Percentiles rank a stretch among this genome's conserved stretches.
These are phyloP conservation scores for Lophiostoma macrostomum DNA, from an alignment of 495 filamentous ascomycete species.

Conservation along the genomic window DNA sequence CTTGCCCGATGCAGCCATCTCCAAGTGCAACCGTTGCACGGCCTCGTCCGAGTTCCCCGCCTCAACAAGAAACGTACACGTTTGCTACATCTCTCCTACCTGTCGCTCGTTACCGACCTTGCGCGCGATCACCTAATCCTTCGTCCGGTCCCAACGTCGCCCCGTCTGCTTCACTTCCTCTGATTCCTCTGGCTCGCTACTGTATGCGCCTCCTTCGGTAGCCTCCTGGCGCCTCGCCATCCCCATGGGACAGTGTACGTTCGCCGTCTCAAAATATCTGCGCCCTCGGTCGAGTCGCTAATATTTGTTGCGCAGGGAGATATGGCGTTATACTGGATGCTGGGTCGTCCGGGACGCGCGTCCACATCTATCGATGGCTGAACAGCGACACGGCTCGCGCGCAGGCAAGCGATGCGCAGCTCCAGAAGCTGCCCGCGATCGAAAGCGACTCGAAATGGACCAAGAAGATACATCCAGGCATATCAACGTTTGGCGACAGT, in stretches of 20 bases:
- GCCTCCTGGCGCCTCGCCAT: constrained; percentile 13
- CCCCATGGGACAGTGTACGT: constrained; percentile 37
- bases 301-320: constrained; percentile 42
- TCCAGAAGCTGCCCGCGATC: constrained; percentile 72
- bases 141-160: background rate
- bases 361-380: constrained; percentile 91
- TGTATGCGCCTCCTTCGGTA: constrained; percentile 24
- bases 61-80: background rate
- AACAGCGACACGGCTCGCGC: constrained; percentile 66
- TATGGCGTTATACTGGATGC: constrained; percentile 70
- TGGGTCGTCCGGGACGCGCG: constrained; percentile 76
- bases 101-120: constrained; percentile 34
- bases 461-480: constrained; percentile 88
- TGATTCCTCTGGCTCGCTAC: constrained; percentile 5
- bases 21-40: background rate
- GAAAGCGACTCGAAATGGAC: constrained; percentile 84
- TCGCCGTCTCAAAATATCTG: constrained; percentile 7
- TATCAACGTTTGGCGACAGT: constrained; percentile 82
- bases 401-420: constrained; percentile 55
- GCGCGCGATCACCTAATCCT: no score
- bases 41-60: background rate
- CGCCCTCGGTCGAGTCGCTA: constrained; percentile 8
- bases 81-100: constrained; percentile 1
- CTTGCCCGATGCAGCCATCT: no score
- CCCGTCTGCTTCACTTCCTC: background rate